Percentiles rank a stretch among this genome's conserved stretches.
Evolutionary conservation across 805 yeast species (phyloP).

Genomic region (Cyberlindnera subsufficiens): DNA sequence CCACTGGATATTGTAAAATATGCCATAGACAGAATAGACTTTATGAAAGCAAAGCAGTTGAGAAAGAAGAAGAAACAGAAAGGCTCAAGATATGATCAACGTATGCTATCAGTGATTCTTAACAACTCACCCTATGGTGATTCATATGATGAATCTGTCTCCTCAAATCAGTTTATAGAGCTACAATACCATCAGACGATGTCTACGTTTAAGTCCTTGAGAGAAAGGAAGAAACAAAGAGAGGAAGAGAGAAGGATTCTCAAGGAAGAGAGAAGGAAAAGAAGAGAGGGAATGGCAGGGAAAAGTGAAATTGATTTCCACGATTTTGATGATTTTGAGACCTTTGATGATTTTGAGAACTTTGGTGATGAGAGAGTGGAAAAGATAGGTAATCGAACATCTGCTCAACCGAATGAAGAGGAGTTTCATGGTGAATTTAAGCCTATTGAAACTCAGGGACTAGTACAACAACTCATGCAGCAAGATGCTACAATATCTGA

Average conservation of each 20-base stretch:
- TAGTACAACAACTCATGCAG: too few species aligned
- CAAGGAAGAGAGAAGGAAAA: slow-evolving; percentile 9
- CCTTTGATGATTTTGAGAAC: slow-evolving; percentile 24
- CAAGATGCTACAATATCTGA: too few species aligned
- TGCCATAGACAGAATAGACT: slow-evolving; percentile 40
- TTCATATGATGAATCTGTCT: background rate
- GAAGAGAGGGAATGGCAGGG: slow-evolving; percentile 4
- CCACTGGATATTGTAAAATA: slow-evolving; percentile 53
- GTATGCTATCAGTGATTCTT: slow-evolving; percentile 5
- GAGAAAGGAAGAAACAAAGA: slow-evolving; percentile 27
- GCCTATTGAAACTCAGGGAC: background rate
- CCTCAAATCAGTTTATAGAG: slow-evolving; percentile 25
- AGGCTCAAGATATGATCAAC: background rate
- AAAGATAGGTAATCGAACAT: background rate
- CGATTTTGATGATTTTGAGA: slow-evolving; percentile 26
- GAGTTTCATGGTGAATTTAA: background rate
- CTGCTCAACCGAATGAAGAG: background rate
- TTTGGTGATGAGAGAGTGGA: slow-evolving; percentile 11
- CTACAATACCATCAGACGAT: slow-evolving; percentile 27
- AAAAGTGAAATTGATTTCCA: slow-evolving; percentile 4
- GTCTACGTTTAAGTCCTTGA: slow-evolving; percentile 26
- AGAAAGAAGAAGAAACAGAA: slow-evolving; percentile 1
- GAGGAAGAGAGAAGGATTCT: slow-evolving; percentile 19
- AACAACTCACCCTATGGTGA: slow-evolving; percentile 11
- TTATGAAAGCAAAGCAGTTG: slow-evolving; percentile 23